phyloP scores from a whole-genome alignment of 192 early-diverging fungal species.

The Rhizophlyctis rosea region DNA sequence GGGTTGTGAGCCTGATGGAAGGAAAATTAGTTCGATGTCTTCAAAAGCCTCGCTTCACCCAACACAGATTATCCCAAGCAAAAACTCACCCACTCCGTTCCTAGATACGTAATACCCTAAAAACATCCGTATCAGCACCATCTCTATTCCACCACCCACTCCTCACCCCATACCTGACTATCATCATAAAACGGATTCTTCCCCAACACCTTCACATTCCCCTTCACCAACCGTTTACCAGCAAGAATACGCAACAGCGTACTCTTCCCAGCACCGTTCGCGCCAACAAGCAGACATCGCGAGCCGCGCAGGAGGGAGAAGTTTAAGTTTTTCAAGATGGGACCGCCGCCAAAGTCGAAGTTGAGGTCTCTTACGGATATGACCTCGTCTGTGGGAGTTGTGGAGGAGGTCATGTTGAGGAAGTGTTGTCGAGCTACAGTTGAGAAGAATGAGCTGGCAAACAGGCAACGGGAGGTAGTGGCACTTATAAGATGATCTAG shows the following conservation, averaged over 20 bases:
- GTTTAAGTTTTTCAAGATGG: conserved; percentile 53
- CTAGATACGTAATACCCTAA: conserved; percentile 68
- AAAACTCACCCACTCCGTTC: conserved; percentile 86
- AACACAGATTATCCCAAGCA: no score
- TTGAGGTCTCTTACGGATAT: conserved; percentile 51
- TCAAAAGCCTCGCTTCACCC: no score
- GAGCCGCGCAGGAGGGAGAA: conserved; percentile 52
- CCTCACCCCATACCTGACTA: conserved; percentile 37
- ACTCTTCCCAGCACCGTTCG: conserved; percentile 69
- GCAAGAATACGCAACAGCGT: conserved; percentile 68
- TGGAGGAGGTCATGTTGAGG: conserved; percentile 3
- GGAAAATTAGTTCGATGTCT: no score
- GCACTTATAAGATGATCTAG: no score
- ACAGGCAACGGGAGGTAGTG: no score
- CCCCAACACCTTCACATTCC: conserved; percentile 54
- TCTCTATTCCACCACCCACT: neutral
- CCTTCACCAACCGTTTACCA: conserved; percentile 64
- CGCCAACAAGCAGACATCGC: conserved; percentile 69
- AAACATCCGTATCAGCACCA: conserved; percentile 2
- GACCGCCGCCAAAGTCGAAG: conserved; percentile 58
- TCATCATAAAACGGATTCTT: conserved; percentile 64
- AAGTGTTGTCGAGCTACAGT: no score
- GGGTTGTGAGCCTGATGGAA: conserved; percentile 73
- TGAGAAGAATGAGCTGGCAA: no score
- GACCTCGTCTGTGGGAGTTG: no score